These are phyloP conservation scores for Aspergillus puulaauensis DNA, from an alignment of 2,329 filamentous ascomycete genomes.

Conservation along the genomic window DNA sequence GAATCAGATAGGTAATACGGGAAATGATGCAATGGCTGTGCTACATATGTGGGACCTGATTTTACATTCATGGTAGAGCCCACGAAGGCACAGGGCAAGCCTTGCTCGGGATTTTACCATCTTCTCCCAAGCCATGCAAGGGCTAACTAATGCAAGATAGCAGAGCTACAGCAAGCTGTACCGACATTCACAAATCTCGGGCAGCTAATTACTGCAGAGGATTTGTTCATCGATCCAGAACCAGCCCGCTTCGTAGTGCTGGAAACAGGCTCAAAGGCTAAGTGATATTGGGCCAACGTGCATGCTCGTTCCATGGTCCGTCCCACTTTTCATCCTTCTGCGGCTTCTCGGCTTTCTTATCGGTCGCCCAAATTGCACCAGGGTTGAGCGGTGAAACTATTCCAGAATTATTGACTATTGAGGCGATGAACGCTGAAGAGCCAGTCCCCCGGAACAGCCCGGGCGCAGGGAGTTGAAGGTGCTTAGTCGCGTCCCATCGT, in stretches of 20 bases:
- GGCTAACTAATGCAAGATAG: conserved; percentile 24
- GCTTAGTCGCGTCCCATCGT: conserved; percentile 7
- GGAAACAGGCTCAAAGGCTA: conserved; percentile 21
- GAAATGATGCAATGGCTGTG: neutral
- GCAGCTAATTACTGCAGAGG: conserved; percentile 20
- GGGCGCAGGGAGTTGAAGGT: conserved; percentile 18
- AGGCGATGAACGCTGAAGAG: conserved; percentile 17
- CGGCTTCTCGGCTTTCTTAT: conserved; percentile 21
- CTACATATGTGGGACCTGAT: conserved; percentile 10
- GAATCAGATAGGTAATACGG: neutral
- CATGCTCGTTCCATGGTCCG: conserved; percentile 19
- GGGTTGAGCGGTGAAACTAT: conserved; percentile 27
- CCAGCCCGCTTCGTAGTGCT: conserved; percentile 7
- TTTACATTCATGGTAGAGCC: conserved; percentile 4
- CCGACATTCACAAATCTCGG: conserved; percentile 12
- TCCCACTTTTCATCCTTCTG: conserved; percentile 18
- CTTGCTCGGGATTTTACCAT: conserved; percentile 17
- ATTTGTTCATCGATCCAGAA: conserved; percentile 18
- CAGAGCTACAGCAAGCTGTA: conserved; percentile 19
- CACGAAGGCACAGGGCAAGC: conserved; percentile 12
- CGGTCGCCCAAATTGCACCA: conserved; percentile 19
- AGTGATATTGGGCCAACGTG: conserved; percentile 22
- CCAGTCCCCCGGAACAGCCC: conserved; percentile 26
- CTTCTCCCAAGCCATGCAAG: conserved; percentile 20
- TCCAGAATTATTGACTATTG: conserved; percentile 10